phyloP scores from a whole-genome alignment of 1,284 basidiomycete species.

The Ustilago esculenta region DNA sequence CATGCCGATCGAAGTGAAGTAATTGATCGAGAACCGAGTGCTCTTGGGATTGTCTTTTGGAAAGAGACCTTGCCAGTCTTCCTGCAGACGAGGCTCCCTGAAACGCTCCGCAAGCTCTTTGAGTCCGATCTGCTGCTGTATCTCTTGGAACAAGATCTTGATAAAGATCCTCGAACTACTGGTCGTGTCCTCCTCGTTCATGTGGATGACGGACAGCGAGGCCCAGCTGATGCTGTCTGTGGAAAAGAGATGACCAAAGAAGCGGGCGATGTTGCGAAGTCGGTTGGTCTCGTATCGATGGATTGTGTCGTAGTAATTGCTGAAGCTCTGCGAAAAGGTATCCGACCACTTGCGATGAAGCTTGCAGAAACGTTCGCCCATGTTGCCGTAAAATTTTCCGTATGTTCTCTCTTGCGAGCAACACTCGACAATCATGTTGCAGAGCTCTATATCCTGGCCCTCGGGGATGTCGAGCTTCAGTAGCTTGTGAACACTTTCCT shows the following conservation, averaged over 20 bases:
- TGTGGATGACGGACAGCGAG: constrained; percentile 82
- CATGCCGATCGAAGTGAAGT: constrained; percentile 86
- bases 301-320: constrained; percentile 91
- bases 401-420: constrained; percentile 99
- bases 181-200: constrained; percentile 98
- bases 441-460: constrained; percentile 93
- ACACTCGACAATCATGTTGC: constrained; percentile 99
- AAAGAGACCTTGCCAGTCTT: constrained; percentile 85
- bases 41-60: constrained; percentile 95
- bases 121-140: constrained; percentile 91
- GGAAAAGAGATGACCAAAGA: constrained; percentile 83
- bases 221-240: constrained; percentile 91
- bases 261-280: constrained; percentile 92
- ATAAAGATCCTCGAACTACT: constrained; percentile 95
- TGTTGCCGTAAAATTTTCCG: constrained; percentile 91
- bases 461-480: constrained; percentile 90
- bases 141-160: constrained; percentile 94
- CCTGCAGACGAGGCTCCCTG: constrained; percentile 72
- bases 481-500: constrained; percentile 97
- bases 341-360: constrained; percentile 93
- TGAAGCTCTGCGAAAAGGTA: constrained; percentile 85
- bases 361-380: constrained; percentile 96
- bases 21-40: constrained; percentile 97
- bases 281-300: constrained; percentile 99
- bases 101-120: constrained; percentile 83